These are phyloP conservation scores for Harringtonia lauricola DNA, from an alignment of 2,329 filamentous ascomycete species.

Conservation along the genomic window DNA sequence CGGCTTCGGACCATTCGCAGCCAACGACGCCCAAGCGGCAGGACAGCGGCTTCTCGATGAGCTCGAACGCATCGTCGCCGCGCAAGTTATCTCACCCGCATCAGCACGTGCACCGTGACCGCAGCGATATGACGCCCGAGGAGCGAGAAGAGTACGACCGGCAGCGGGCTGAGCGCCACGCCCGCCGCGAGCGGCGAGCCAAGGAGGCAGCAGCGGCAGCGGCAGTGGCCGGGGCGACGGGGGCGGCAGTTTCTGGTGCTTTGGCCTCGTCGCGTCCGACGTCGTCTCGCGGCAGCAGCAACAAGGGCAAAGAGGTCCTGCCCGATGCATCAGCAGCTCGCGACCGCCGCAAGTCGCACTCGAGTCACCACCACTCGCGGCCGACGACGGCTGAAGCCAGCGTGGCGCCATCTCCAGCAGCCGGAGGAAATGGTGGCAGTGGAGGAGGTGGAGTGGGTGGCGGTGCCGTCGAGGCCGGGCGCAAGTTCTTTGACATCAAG, in stretches of 20 bases:
- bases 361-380: constrained; percentile 7
- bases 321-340: neutral
- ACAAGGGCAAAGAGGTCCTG: constrained; percentile 12
- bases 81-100: constrained; percentile 5
- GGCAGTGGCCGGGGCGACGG: constrained; percentile 5
- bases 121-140: constrained; percentile 3
- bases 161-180: constrained; percentile 35
- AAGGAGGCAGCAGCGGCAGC: constrained; percentile 6
- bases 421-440: neutral
- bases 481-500: constrained; percentile 20
- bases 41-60: constrained; percentile 30
- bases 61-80: constrained; percentile 9
- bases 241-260: constrained; percentile 15
- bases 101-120: constrained; percentile 2
- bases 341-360: neutral
- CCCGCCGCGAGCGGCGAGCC: constrained; percentile 20
- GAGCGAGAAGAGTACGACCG: constrained; percentile 26
- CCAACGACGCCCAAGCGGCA: constrained; percentile 28
- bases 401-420: neutral
- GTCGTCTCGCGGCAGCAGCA: constrained; percentile 9
- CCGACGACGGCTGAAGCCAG: constrained; percentile 8
- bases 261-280: neutral
- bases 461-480: constrained; percentile 9
- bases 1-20: constrained; percentile 23
- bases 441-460: neutral